These are phyloP conservation scores for Cutaneotrichosporon sp. DNA, from an alignment of 1,284 basidiomycete species.

Conservation along the genomic window DNA sequence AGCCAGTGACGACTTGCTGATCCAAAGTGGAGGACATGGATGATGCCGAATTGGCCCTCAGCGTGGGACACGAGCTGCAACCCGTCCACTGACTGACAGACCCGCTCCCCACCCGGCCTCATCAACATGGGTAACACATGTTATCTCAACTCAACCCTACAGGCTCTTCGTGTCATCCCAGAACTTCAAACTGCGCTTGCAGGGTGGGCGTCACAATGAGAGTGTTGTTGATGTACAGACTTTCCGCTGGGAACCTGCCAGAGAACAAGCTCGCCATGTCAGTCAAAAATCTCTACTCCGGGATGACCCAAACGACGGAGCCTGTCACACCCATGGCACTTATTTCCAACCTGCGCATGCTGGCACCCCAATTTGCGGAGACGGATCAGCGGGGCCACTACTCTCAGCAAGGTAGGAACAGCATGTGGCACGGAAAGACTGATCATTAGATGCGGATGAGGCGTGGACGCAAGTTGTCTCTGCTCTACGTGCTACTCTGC, in stretches of 20 bases:
- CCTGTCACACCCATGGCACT: constrained; percentile 71
- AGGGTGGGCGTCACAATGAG: neutral
- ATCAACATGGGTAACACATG: constrained; percentile 44
- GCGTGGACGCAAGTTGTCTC: constrained; percentile 84
- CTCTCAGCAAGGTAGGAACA: constrained; percentile 72
- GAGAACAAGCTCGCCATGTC: constrained; percentile 52
- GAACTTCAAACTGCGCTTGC: constrained; percentile 63
- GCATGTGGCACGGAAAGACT: neutral
- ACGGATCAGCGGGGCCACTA: constrained; percentile 57
- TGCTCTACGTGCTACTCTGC: constrained; percentile 62
- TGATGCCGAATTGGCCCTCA: constrained; percentile 70
- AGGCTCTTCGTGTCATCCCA: constrained; percentile 83
- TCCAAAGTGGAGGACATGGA: constrained; percentile 66
- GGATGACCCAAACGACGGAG: constrained; percentile 71
- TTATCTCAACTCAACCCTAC: constrained; percentile 93
- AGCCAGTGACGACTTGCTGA: constrained; percentile 48
- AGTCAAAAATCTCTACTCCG: constrained; percentile 66
- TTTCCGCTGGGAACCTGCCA: constrained; percentile 16
- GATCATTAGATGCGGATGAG: constrained; percentile 81
- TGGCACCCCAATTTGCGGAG: constrained; percentile 91
- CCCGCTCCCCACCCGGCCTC: constrained; percentile 52
- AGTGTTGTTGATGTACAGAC: neutral
- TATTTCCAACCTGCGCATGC: constrained; percentile 64
- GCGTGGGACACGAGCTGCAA: constrained; percentile 52
- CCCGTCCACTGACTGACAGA: constrained; percentile 39